Base-by-base conservation (phyloP, 148 eudicot species). In the Polygonum maritimum region DNA sequence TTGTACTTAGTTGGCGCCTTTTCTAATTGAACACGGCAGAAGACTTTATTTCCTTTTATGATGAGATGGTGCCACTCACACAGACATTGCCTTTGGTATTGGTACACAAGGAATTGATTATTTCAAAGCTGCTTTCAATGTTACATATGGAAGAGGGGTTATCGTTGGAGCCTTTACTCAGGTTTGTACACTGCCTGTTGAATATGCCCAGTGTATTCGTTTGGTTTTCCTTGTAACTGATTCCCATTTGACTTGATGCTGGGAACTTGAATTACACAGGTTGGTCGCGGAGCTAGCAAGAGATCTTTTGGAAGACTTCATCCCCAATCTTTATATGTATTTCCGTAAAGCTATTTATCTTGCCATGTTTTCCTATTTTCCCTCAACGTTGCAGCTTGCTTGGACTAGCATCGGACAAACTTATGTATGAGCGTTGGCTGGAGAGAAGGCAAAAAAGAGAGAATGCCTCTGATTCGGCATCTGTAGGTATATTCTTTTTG, bases 131-230 rank as follows among this genome's bases (percentile, higher is more conserved):
- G 71, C 86, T 90, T 45, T 87, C 90, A 67, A 82, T 91, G 81
- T 76, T 95, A 83, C 82, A 85, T 54, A 80, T 88, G 83, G 84
- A 84, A 82, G 91, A 85, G 39, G 85, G 91, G 74, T 83, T 95
- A 48, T 95, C 98, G n/a, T 82, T 88, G 78, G 97, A 92, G 75
- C 93, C 98, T 44, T 89, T 92, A 75, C 85, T 95, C 77, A 87
- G 97, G 97, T 82, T 71, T 77, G 75, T 47, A 52, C 4, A 3
- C 48, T 33, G 69, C 69, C 11, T 57, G 26, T 13, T 10, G 10
- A 26, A 26, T 22, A 16, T 62, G 69, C 33, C 63, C 2, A 10
- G 33, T 19, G 31, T 19, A 12, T 33, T 33, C 33, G 3, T 63
- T 63, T 63, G n/a, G 69, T 33, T 33, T n/a, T 33, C 31, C 13